Evolutionary conservation across 345 rosid genomes (phyloP).

Genomic region (Gossypium arboreum): DNA sequence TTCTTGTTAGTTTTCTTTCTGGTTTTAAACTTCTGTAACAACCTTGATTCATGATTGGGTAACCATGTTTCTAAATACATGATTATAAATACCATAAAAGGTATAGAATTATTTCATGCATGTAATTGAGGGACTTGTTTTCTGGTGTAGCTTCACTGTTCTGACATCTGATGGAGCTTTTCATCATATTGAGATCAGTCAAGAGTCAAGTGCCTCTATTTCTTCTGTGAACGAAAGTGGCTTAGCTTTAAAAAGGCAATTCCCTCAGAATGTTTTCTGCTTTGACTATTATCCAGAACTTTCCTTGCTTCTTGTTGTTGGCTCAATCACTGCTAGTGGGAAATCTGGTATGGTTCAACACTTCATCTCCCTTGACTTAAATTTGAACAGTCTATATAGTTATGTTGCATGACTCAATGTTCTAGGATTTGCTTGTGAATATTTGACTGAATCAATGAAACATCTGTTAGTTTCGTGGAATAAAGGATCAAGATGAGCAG

Average conservation of each 20-base stretch:
- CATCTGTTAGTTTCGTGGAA: background rate
- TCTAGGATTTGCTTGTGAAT: background rate
- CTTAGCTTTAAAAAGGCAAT: conserved; percentile 42
- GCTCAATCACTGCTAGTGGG: conserved; percentile 32
- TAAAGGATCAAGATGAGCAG: background rate
- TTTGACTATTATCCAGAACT: conserved; percentile 60
- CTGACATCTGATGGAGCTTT: conserved; percentile 71
- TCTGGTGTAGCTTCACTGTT: conserved; percentile 68
- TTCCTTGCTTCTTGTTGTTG: conserved; percentile 58
- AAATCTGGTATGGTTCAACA: conserved; percentile 55
- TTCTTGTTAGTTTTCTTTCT: background rate
- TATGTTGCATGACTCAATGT: background rate
- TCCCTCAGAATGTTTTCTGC: conserved; percentile 69
- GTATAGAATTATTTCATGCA: background rate
- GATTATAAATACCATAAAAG: background rate
- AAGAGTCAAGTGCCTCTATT: conserved; percentile 55
- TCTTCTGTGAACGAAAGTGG: conserved; percentile 32
- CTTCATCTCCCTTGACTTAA: conserved; percentile 20
- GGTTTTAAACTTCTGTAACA: conserved; percentile 1
- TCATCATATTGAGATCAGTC: conserved; percentile 61
- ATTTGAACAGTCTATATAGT: background rate
- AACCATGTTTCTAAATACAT: conserved; percentile 4
- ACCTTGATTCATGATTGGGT: conserved; percentile 9
- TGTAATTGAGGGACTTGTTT: conserved; percentile 25
- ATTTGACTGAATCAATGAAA: conserved; percentile 1